phyloP scores from a whole-genome alignment of 192 early-diverging fungal genomes.

The Chytriomyces confervae region DNA sequence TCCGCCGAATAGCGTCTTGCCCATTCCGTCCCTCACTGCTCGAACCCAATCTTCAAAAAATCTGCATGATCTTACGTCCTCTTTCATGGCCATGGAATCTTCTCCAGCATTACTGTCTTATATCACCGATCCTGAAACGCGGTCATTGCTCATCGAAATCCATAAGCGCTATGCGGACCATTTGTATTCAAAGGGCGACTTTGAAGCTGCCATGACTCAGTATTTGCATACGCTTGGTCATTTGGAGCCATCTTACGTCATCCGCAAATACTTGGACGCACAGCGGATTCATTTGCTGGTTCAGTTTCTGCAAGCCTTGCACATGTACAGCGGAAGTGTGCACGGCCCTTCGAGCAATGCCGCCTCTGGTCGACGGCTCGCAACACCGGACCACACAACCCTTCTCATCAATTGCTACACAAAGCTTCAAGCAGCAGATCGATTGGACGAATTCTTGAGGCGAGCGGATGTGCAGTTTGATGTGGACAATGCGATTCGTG shows the following conservation, averaged over 20 bases:
- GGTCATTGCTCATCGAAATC: constrained; percentile 68
- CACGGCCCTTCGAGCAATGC: constrained; percentile 48
- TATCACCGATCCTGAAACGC: constrained; percentile 9
- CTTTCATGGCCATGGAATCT: neutral
- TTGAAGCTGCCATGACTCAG: constrained; percentile 88
- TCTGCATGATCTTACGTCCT: constrained; percentile 5
- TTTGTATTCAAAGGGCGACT: constrained; percentile 80
- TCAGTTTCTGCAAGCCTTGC: constrained; percentile 87
- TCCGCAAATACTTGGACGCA: constrained; percentile 95
- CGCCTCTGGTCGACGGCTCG: constrained; percentile 50
- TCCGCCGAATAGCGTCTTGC: constrained; percentile 20
- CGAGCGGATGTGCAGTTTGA: constrained; percentile 82
- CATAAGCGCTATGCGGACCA: constrained; percentile 94
- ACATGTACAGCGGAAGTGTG: constrained; percentile 43
- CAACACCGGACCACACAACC: constrained; percentile 95
- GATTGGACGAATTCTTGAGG: constrained; percentile 90
- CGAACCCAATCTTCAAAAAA: neutral
- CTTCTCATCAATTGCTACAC: constrained; percentile 97
- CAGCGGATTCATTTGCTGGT: constrained; percentile 91
- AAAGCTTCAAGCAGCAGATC: constrained; percentile 84
- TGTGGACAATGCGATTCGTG: constrained; percentile 91
- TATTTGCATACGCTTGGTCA: constrained; percentile 91
- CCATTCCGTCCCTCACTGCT: neutral
- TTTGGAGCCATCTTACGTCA: constrained; percentile 94
- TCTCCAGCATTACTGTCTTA: neutral